Base-by-base conservation (phyloP, 768 basidiomycete genomes). In the Basidioascus undulatus region DNA sequence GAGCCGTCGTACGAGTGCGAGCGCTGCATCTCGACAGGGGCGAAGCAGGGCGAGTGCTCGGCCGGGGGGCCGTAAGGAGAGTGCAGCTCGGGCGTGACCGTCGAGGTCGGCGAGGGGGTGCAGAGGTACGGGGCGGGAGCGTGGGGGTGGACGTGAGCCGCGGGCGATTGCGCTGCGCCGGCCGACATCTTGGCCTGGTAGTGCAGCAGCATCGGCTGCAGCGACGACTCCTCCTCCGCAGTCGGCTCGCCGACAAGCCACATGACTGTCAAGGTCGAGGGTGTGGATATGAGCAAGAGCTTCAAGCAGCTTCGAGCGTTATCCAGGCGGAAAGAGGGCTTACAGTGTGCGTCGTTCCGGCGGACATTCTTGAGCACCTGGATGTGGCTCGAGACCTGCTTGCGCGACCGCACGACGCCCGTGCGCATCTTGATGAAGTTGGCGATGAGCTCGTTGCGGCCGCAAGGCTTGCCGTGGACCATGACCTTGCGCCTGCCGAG, bases 381-480 rank as follows among this genome's bases (percentile, higher is more conserved):
- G 19, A 57, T 51, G 38, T 60, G 59, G 21, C 51, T 53, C 42
- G 55, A 57, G 37, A 60, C 56, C 42, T 57, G 56, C 48, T 60
- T 60, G 7, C 59, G 40, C 13, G 50, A 45, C 31, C 54, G 49
- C 9, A 41, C 28, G 28, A 50, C 51, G 16, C 55, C 55, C 10
- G 55, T 55, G 27, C 46, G 44, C 13, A 56, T 45, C 3, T 43
- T 37, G 30, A 60, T 54, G 45, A 55, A 54, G 24, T 55, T 48
- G 24, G 50, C 54, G 39, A 60, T 57, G 32, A 59, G 48, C 44
- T 60, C 59, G 48, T 60, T 60, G 1, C 59, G 49, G 0, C 59
- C 59, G 35, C 55, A 55, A 1, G 53, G 44, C 44, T 56, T 57
- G 35, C 52, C 51, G 31, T 57, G 48, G 41, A 60, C 44, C 12